Percentiles rank a stretch among this genome's conserved stretches.
Evolutionary conservation across 495 filamentous ascomycete genomes (phyloP).

Genomic region (Chaetomium tenue): DNA sequence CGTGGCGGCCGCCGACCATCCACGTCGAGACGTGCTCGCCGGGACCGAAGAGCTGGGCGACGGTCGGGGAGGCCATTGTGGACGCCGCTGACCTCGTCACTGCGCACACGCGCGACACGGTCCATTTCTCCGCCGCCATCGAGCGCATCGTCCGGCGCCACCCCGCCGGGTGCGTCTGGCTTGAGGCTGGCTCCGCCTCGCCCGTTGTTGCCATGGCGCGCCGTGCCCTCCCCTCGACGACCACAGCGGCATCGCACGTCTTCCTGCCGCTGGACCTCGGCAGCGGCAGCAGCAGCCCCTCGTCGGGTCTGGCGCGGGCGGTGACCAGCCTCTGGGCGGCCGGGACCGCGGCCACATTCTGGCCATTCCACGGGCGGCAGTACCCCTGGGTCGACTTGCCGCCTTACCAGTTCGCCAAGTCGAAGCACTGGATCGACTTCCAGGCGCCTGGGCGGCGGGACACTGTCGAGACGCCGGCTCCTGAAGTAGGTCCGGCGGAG

Average conservation of each 20-base stretch:
- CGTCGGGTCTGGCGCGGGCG: background rate
- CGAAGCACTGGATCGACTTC: conserved; percentile 29
- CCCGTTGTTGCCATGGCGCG: conserved; percentile 22
- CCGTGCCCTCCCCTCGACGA: background rate
- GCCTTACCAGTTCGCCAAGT: conserved; percentile 56
- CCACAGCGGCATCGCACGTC: conserved; percentile 28
- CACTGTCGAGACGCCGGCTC: no score
- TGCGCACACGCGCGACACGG: conserved; percentile 27
- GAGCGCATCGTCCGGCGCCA: conserved; percentile 31
- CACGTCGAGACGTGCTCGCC: conserved; percentile 37
- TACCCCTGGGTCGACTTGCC: conserved; percentile 42
- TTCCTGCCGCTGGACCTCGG: background rate
- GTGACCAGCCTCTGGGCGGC: background rate
- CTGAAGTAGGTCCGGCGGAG: background rate
- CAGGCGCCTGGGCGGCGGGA: no score
- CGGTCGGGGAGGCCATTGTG: background rate
- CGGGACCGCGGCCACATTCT: background rate
- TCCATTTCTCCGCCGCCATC: conserved; percentile 38
- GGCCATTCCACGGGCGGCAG: conserved; percentile 3
- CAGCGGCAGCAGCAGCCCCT: background rate
- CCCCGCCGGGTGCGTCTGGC: conserved; percentile 19
- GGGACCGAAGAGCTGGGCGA: background rate
- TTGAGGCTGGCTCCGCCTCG: conserved; percentile 13
- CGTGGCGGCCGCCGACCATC: conserved; percentile 32
- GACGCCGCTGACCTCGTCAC: background rate